Conservation (phyloP, 1,284 basidiomycete genomes). For the Cryptococcus sp. region DNA sequence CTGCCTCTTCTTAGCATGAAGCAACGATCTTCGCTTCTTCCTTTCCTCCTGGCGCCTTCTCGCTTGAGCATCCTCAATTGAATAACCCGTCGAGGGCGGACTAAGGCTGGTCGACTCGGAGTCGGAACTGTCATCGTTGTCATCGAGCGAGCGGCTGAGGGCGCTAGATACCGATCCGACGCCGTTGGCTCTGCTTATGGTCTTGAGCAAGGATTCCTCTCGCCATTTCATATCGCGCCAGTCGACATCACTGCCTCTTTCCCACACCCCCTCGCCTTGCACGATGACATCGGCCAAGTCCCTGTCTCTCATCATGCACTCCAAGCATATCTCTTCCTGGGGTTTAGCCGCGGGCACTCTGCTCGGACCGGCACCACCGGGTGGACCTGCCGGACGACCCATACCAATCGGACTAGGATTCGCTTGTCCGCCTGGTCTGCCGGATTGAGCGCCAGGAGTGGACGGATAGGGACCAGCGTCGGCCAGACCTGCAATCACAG, state of each 20-base stretch:
- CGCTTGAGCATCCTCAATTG: constrained; percentile 26
- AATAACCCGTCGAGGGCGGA: constrained; percentile 24
- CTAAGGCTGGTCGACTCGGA: constrained; percentile 22
- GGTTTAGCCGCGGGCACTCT: constrained; percentile 8
- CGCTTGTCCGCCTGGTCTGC: background rate
- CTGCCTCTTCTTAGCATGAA: constrained; percentile 29
- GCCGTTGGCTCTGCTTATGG: constrained; percentile 15
- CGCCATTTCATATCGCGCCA: constrained; percentile 75
- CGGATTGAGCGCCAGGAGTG: constrained; percentile 3
- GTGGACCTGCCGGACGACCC: constrained; percentile 12
- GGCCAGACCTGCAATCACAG: constrained; percentile 43
- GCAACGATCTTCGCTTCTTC: constrained; percentile 22
- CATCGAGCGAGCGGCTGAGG: constrained; percentile 11
- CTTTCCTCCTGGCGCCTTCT: constrained; percentile 26
- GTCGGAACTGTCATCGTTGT: constrained; percentile 12
- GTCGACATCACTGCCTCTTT: constrained; percentile 78
- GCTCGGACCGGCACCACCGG: constrained; percentile 4
- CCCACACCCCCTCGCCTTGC: constrained; percentile 83
- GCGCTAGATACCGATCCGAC: constrained; percentile 1
- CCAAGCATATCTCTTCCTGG: constrained; percentile 78
- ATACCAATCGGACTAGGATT: constrained; percentile 16
- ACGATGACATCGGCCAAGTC: constrained; percentile 97
- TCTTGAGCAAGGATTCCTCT: constrained; percentile 58
- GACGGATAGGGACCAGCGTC: constrained; percentile 47
- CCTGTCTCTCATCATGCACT: constrained; percentile 98